Conservation (phyloP, 2,329 filamentous ascomycete species). For the Trichoderma hamatum region DNA sequence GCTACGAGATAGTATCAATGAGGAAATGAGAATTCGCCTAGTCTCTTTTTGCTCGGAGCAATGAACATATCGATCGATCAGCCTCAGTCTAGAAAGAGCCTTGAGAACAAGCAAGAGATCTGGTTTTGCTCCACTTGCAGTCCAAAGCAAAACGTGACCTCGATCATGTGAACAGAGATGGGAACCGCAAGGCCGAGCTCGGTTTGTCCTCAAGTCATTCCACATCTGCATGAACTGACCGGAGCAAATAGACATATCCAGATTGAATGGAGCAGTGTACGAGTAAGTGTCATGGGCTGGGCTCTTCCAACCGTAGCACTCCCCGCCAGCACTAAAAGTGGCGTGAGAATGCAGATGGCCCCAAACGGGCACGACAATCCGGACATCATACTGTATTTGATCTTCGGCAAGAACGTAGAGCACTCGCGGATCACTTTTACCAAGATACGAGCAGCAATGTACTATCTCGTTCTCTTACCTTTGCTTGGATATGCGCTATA, state of each 20-base stretch:
- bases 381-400: background rate
- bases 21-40: background rate
- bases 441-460: background rate
- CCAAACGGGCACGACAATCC: background rate
- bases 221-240: background rate
- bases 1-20: background rate
- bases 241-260: background rate
- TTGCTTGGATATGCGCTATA: background rate
- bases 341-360: constrained; percentile 7
- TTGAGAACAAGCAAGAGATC: background rate
- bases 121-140: background rate
- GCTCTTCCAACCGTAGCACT: constrained; percentile 1
- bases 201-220: background rate
- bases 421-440: background rate
- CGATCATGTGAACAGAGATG: constrained; percentile 6
- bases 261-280: constrained; percentile 6
- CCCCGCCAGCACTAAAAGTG: background rate
- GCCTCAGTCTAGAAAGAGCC: background rate
- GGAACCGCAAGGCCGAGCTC: background rate
- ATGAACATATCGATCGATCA: background rate
- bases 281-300: constrained; percentile 14
- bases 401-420: background rate
- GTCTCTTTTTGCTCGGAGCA: background rate
- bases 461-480: background rate
- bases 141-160: background rate